Evolutionary conservation across 2,329 filamentous ascomycete species (phyloP), one percentile per base, ranked within the genome.

Genomic region (Pyrenophora graminea): DNA sequence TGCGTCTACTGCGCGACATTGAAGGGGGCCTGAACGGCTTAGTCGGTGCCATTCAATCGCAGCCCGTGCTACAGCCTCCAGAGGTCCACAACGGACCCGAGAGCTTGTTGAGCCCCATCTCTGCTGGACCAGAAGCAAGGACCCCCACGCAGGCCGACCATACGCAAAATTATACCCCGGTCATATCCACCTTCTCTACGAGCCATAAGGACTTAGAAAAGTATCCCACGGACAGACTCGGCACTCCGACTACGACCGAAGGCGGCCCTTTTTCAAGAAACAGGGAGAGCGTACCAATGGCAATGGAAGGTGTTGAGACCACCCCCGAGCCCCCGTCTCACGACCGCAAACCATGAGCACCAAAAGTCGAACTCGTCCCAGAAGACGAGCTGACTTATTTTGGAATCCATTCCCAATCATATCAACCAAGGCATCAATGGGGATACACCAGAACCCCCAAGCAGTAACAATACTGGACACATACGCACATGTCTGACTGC

Each of bases 1-100:
- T 99, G 36, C 86, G 94, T 13, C 79, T 99, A 39, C 81, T 99
- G 53, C 86, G 91, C 40, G 91, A 97, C 67, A 97, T 97, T 48
- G 91, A 97, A 72, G 92, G 92, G 17, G 93, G 91, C 30, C 85
- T 92, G 79, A 72, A 71, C 39, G 72, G 73, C 8, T 59, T 76
- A 21, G 73, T 74, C 37, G 70, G 70, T 38, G 58, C 59, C 2
- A 50, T 66, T 8, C 58, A 61, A 19, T 55, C 59, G 6, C 61
- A 55, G 37, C 32, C 45, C 23, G 48, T 52, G 30, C 21, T 49
- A 9, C 42, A 30, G 17, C 43, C 32, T 23, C 48, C 65, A 9
- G 63, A 66, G 52, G 48, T 58, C 30, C 53, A 60, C 39, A 48
- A 55, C 18, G 59, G 65, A 30, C 56, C 56, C 25, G 67, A 70